Base-by-base conservation (phyloP, 2,329 filamentous ascomycete genomes). In the Xylariales sp. region DNA sequence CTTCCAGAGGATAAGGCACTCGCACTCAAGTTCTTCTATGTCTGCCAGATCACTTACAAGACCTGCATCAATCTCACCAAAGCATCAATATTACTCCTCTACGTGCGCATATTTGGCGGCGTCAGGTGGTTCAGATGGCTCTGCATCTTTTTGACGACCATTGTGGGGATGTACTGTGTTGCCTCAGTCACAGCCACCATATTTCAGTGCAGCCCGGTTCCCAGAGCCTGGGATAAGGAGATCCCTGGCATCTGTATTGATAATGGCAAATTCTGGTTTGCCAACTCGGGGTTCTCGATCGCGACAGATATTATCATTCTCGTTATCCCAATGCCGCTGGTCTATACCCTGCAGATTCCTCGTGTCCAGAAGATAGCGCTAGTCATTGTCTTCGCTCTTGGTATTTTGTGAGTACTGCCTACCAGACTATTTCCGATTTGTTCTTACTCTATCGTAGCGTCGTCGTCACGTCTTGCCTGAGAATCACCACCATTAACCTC, bases 241-340 rank as follows among this genome's bases (percentile, higher is more conserved):
- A 39, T 59, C 2, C 31, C 46, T 9, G 46, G 51, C 18, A 43
- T 39, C 16, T 69, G 66, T 44, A 59, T 69, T 32, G 46, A 63
- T 40, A 65, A 63, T 41, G 56, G 55, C 7, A 54, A 51, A 6
- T 58, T 69, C 35, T 70, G 66, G 67, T 67, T 64, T 31, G 62
- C 62, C 9, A 70, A 67, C 40, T 62, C 65, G 1, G 61, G 51
- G 3, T 61, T 69, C 33, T 64, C 64, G 25, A 68, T 70, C 24
- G 36, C 58, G 4, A 69, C 65, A 10, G 66, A 70, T 49, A 36
- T 69, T 20, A 40, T 65, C 20, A 65, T 69, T 22, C 51, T 70
- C 9, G 36, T 60, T 4, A 54, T 64, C 7, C 66, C 66, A 1
- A 66, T 69, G 59, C 65, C 62, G 0, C 58, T 64, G 3, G 59